Evolutionary conservation across 768 basidiomycete genomes (phyloP).

Genomic region (Lentinula edodes): DNA sequence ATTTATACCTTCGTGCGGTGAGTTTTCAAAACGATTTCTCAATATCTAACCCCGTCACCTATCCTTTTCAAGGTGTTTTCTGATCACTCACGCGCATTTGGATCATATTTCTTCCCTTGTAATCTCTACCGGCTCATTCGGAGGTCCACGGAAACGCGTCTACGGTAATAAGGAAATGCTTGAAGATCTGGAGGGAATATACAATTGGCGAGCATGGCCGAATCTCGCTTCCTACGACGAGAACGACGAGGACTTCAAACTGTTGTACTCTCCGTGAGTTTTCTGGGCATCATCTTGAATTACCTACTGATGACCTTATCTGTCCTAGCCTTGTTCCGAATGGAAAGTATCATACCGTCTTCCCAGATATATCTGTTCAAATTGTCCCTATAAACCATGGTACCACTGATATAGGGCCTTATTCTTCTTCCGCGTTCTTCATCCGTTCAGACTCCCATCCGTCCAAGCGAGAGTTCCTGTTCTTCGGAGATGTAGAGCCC

Average conservation of each 20-base stretch:
- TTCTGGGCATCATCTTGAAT: neutral
- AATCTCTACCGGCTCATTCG: conserved; percentile 74
- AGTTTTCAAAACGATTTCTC: conserved; percentile 9
- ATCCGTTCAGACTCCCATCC: conserved; percentile 54
- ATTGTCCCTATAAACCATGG: conserved; percentile 75
- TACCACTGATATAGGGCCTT: conserved; percentile 44
- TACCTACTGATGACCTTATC: conserved; percentile 8
- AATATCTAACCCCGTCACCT: neutral
- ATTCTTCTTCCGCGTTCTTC: conserved; percentile 84
- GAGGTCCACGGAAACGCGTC: conserved; percentile 57
- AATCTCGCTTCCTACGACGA: conserved; percentile 73
- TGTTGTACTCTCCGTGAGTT: conserved; percentile 63
- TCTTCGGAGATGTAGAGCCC: conserved; percentile 93
- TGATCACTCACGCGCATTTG: conserved; percentile 86
- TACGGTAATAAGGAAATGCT: conserved; percentile 57
- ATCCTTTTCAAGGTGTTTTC: conserved; percentile 54
- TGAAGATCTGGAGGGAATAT: conserved; percentile 63
- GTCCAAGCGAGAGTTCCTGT: conserved; percentile 68
- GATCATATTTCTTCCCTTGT: conserved; percentile 86
- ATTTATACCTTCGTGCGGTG: conserved; percentile 53
- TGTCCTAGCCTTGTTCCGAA: conserved; percentile 42
- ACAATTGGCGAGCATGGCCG: conserved; percentile 82
- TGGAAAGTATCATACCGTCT: conserved; percentile 46
- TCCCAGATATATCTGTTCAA: conserved; percentile 54
- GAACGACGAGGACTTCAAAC: conserved; percentile 50